phyloP scores from a whole-genome alignment of 805 yeast species.

The Phaffomyces antillensis region DNA sequence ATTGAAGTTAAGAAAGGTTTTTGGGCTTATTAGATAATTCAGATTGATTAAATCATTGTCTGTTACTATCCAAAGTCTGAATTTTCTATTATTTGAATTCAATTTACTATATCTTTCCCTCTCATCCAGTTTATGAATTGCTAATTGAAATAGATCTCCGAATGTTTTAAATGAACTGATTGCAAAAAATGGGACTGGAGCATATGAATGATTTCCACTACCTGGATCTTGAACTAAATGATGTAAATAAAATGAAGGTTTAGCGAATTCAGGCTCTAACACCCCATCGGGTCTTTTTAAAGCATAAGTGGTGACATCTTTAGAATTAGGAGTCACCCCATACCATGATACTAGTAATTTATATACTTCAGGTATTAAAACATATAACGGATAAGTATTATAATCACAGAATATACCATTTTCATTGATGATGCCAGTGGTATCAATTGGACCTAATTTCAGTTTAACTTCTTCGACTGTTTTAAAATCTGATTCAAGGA shows the following conservation, averaged over 20 bases:
- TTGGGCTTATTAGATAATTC: constrained; percentile 20
- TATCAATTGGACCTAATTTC: constrained; percentile 33
- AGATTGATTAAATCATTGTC: constrained; percentile 10
- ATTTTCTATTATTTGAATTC: constrained; percentile 7
- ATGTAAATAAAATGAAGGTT: constrained; percentile 30
- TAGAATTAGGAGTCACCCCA: constrained; percentile 36
- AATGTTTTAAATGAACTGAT: constrained; percentile 28
- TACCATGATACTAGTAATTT: constrained; percentile 44
- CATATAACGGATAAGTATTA: constrained; percentile 22
- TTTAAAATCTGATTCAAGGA: constrained; percentile 6
- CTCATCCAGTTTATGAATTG: constrained; percentile 11
- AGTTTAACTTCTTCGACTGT: constrained; percentile 6
- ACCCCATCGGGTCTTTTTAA: constrained; percentile 23
- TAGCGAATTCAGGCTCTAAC: constrained; percentile 28
- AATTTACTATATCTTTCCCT: constrained; percentile 9
- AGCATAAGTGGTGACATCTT: constrained; percentile 31
- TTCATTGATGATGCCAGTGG: constrained; percentile 31
- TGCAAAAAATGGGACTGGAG: constrained; percentile 23
- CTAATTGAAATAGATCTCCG: constrained; percentile 10
- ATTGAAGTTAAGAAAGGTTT: constrained; percentile 22
- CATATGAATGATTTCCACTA: constrained; percentile 12
- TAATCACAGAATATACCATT: constrained; percentile 36
- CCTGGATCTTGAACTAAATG: constrained; percentile 18
- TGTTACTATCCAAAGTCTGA: constrained; percentile 18
- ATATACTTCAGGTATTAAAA: constrained; percentile 40